Conservation (phyloP, 2,329 filamentous ascomycete genomes). For the Aspergillus floridensis region DNA sequence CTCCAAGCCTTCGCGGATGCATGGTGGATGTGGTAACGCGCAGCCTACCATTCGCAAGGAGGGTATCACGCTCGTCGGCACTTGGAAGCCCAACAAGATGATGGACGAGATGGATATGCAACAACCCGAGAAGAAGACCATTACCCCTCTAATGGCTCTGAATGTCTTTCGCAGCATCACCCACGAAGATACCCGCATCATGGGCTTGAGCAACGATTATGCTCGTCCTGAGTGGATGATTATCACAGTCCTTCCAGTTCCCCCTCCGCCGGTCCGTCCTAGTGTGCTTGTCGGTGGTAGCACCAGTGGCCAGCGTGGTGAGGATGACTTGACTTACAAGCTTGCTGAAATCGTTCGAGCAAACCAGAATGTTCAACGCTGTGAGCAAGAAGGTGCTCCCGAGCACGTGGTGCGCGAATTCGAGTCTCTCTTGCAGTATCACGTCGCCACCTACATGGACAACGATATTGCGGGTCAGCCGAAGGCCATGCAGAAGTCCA, state of each 20-base stretch:
- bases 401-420: slow-evolving; percentile 90
- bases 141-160: slow-evolving; percentile 81
- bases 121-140: slow-evolving; percentile 72
- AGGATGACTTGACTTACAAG: slow-evolving; percentile 99
- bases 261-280: slow-evolving; percentile 89
- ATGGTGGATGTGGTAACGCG: slow-evolving; percentile 90
- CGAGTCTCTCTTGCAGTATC: slow-evolving; percentile 88
- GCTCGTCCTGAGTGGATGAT: slow-evolving; percentile 99
- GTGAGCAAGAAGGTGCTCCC: slow-evolving; percentile 85
- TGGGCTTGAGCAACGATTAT: slow-evolving; percentile 92
- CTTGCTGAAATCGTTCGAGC: slow-evolving; percentile 96
- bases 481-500: slow-evolving; percentile 93
- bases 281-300: slow-evolving; percentile 97
- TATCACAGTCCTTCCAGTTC: slow-evolving; percentile 88
- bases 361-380: slow-evolving; percentile 90
- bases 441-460: slow-evolving; percentile 99
- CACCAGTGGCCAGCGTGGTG: slow-evolving; percentile 85
- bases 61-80: slow-evolving; percentile 76
- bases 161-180: slow-evolving; percentile 83
- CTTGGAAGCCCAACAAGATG: slow-evolving; percentile 71
- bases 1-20: slow-evolving; percentile 54
- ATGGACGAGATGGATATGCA: slow-evolving; percentile 63
- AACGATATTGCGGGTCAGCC: slow-evolving; percentile 97
- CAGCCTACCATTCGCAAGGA: slow-evolving; percentile 87
- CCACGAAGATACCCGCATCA: slow-evolving; percentile 75